Conservation (phyloP, 75 land plant species). For the Pinus tabuliformis region DNA sequence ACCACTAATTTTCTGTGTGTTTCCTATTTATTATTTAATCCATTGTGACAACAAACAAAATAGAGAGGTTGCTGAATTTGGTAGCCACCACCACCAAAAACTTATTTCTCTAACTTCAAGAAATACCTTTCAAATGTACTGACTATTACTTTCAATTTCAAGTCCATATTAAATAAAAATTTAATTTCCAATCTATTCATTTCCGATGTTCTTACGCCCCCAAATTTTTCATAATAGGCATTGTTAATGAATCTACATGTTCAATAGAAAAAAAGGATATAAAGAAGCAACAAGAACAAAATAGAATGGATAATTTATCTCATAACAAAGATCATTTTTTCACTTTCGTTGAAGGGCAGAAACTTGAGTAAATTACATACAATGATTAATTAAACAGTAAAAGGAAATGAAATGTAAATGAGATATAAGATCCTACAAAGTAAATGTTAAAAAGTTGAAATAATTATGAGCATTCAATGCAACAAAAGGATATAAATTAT, state of each 20-base stretch:
- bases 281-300: too few relatives aligned
- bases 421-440: too few relatives aligned
- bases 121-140: slow-evolving; percentile 8
- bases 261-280: too few relatives aligned
- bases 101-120: slow-evolving; percentile 4
- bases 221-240: slow-evolving; percentile 74
- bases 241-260: slow-evolving; percentile 34
- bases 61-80: background rate
- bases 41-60: background rate
- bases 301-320: too few relatives aligned
- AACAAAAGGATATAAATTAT: too few relatives aligned
- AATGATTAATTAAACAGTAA: too few relatives aligned
- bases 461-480: too few relatives aligned
- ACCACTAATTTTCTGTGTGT: background rate
- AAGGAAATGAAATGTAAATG: too few relatives aligned
- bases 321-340: too few relatives aligned
- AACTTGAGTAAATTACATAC: too few relatives aligned
- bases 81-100: background rate
- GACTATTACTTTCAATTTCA: slow-evolving; percentile 16
- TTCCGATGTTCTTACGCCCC: slow-evolving; percentile 55
- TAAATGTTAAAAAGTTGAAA: too few relatives aligned
- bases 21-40: background rate
- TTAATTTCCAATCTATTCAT: slow-evolving; percentile 67
- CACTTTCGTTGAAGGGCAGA: too few relatives aligned
- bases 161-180: slow-evolving; percentile 59